Percentiles rank a stretch among this genome's conserved stretches.
phyloP scores from a whole-genome alignment of 345 rosid genomes.

The Syzygium grande region DNA sequence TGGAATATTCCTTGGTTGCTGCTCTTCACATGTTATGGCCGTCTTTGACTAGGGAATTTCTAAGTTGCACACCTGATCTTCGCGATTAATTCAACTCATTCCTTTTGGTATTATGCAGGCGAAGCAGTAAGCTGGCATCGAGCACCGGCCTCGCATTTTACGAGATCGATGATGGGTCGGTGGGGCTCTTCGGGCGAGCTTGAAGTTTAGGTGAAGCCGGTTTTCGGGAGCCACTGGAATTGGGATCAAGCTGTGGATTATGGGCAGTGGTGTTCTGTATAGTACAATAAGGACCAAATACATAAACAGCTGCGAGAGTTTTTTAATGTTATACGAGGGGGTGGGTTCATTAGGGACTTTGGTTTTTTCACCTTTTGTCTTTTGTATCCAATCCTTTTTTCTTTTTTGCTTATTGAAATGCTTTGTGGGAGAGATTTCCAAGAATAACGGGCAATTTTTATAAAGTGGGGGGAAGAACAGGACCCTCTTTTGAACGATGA shows the following conservation, averaged over 20 bases:
- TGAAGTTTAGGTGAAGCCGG: not conserved
- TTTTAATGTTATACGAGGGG: not conserved
- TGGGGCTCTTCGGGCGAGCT: not conserved
- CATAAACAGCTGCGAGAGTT: not conserved
- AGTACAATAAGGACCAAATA: not conserved
- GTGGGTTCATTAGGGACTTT: not conserved
- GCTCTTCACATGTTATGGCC: not conserved
- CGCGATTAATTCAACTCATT: not conserved
- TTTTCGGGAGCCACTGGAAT: not conserved
- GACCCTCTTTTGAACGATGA: not conserved
- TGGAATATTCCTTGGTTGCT: not conserved
- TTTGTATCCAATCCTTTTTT: not conserved
- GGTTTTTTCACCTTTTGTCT: not conserved
- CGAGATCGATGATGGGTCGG: not conserved
- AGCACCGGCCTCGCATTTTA: not conserved
- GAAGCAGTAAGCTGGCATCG: conserved; percentile 18
- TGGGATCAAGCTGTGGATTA: not conserved
- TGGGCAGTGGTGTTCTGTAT: not conserved
- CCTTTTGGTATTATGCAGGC: conserved; percentile 9
- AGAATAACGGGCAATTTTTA: not conserved
- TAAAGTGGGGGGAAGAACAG: not conserved
- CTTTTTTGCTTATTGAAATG: not conserved
- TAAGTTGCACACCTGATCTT: not conserved
- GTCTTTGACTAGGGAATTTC: not conserved
- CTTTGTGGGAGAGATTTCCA: not conserved